Conservation (phyloP, 2,329 filamentous ascomycete genomes). For the Chaetomiaceae sp. region DNA sequence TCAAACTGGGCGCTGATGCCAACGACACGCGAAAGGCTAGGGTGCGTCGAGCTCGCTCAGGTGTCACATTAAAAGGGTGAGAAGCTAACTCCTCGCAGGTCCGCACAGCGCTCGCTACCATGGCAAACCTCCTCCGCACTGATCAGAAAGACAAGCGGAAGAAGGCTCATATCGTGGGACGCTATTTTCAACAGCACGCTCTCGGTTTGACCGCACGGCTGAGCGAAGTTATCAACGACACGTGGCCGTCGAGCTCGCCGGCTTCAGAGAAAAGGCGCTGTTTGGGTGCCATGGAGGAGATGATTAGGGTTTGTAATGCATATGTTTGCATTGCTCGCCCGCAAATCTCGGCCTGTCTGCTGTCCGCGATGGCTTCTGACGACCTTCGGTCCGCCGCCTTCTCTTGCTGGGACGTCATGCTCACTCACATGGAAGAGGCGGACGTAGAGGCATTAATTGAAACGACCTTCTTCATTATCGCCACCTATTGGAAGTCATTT, state of each 20-base stretch:
- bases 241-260: conserved; percentile 45
- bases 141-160: conserved; percentile 32
- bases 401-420: conserved; percentile 74
- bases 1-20: conserved; percentile 71
- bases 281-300: conserved; percentile 78
- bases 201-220: conserved; percentile 82
- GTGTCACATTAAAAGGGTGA: neutral
- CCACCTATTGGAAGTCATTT: conserved; percentile 70
- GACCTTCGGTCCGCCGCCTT: conserved; percentile 75
- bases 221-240: conserved; percentile 70
- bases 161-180: conserved; percentile 54
- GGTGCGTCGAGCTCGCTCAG: conserved; percentile 40
- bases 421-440: conserved; percentile 66
- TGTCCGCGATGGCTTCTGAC: conserved; percentile 71
- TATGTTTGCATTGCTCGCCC: conserved; percentile 75
- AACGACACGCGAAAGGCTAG: conserved; percentile 49
- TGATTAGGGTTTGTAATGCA: conserved; percentile 69
- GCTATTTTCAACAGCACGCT: conserved; percentile 76
- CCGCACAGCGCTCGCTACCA: conserved; percentile 40
- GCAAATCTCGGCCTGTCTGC: conserved; percentile 89
- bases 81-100: conserved; percentile 35
- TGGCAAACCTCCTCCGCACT: conserved; percentile 31
- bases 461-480: conserved; percentile 82
- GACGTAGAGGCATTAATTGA: conserved; percentile 77
- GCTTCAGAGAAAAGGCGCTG: conserved; percentile 67